Percentiles rank a stretch among this genome's conserved stretches.
Evolutionary conservation across 2,329 filamentous ascomycete species (phyloP).

Genomic region (Thielaviopsis euricoi): DNA sequence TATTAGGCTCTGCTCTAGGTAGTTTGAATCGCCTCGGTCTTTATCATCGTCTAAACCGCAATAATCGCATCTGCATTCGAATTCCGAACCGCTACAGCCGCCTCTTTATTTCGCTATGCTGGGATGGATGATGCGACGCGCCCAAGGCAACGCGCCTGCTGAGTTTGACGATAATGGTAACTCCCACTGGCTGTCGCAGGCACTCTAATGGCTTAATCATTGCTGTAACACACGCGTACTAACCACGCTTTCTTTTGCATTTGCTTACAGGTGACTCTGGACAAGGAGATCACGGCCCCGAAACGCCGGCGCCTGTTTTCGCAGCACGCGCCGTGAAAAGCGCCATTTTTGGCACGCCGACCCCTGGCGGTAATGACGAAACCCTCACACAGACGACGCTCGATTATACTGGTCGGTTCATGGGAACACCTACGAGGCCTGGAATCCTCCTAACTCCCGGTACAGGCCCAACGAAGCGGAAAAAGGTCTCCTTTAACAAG

Average conservation of each 20-base stretch:
- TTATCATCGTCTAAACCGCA: background rate
- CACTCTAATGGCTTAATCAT: too few species aligned
- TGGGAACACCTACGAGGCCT: conserved; percentile 31
- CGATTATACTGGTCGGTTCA: conserved; percentile 15
- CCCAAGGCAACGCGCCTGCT: conserved; percentile 24
- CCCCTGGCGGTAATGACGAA: conserved; percentile 20
- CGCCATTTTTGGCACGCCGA: conserved; percentile 45
- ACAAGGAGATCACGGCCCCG: conserved; percentile 36
- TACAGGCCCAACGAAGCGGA: conserved; percentile 41
- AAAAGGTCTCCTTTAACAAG: conserved; percentile 48
- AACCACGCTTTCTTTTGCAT: background rate
- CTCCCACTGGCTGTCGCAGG: background rate
- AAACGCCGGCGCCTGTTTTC: conserved; percentile 51
- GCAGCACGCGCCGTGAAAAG: conserved; percentile 48
- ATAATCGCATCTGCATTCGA: background rate
- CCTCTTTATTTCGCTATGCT: conserved; percentile 27
- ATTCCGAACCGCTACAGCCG: background rate
- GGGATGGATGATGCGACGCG: conserved; percentile 41
- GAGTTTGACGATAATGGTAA: conserved; percentile 7
- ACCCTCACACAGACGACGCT: conserved; percentile 15
- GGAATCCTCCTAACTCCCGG: conserved; percentile 50
- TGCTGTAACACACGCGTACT: too few species aligned
- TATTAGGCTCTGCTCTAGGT: background rate
- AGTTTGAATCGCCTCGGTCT: background rate
- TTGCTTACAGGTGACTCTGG: conserved; percentile 23